Conservation (phyloP, 225 moss, liverwort and hornwort genomes). For the Takakia lepidozioides region DNA sequence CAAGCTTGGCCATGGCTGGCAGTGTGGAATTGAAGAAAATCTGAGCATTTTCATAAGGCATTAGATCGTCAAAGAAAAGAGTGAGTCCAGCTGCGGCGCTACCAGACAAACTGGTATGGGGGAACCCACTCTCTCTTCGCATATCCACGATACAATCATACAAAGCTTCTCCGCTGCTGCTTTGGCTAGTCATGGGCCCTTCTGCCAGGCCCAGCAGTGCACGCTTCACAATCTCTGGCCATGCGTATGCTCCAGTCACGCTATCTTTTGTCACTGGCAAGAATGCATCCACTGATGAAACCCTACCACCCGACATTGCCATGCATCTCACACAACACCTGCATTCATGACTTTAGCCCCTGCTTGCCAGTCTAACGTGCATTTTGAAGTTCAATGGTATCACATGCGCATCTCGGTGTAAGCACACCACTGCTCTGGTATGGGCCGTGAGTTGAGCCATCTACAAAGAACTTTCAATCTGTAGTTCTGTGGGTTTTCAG, state of each 20-base stretch:
- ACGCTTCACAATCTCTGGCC: conserved; percentile 50
- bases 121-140: conserved; percentile 44
- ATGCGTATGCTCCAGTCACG: conserved; percentile 15
- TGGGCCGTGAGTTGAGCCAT: too few species aligned
- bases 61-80: conserved; percentile 56
- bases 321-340: too few species aligned
- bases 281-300: conserved; percentile 26
- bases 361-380: too few species aligned
- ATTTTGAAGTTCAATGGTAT: too few species aligned
- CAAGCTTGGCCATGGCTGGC: conserved; percentile 60
- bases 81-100: conserved; percentile 48
- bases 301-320: too few species aligned
- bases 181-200: conserved; percentile 57
- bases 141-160: conserved; percentile 65
- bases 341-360: too few species aligned
- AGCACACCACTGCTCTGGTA: too few species aligned
- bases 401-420: too few species aligned
- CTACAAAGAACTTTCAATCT: too few species aligned
- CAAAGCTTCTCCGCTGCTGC: conserved; percentile 48
- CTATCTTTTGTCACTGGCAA: conserved; percentile 24
- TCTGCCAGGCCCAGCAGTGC: conserved; percentile 61
- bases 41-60: conserved; percentile 28
- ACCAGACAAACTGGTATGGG: conserved; percentile 24
- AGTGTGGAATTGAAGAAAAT: conserved; percentile 56
- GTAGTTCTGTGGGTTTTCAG: too few species aligned